Conservation (phyloP, 2,329 filamentous ascomycete species). For the Akanthomyces lecanii region DNA sequence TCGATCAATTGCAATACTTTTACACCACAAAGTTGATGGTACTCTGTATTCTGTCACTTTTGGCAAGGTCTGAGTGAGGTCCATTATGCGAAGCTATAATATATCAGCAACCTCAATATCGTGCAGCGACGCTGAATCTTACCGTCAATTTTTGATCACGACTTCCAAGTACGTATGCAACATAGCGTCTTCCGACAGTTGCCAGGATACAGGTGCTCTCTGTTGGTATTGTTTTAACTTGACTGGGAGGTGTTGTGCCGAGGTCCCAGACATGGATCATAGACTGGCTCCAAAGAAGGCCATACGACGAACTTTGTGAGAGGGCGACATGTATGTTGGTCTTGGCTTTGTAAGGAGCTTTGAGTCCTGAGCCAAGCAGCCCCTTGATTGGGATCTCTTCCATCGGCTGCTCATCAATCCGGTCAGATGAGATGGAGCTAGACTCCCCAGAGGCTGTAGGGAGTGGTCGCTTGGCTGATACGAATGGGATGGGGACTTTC, state of each 20-base stretch:
- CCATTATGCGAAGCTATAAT: conserved; percentile 35
- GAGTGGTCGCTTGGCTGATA: conserved; percentile 25
- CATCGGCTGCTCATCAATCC: conserved; percentile 31
- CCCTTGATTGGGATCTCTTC: conserved; percentile 35
- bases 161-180: conserved; percentile 38
- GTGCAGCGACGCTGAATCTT: conserved; percentile 17
- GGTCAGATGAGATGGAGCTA: conserved; percentile 34
- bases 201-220: conserved; percentile 38
- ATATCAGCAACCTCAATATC: not conserved
- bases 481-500: conserved; percentile 26
- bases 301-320: conserved; percentile 37
- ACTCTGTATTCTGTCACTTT: conserved; percentile 36
- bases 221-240: conserved; percentile 30
- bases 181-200: conserved; percentile 32
- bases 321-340: conserved; percentile 32
- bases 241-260: conserved; percentile 32
- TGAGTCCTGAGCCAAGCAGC: conserved; percentile 26
- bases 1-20: conserved; percentile 35
- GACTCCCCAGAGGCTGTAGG: conserved; percentile 29
- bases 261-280: conserved; percentile 38
- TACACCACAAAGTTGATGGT: conserved; percentile 35
- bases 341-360: conserved; percentile 21
- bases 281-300: conserved; percentile 36
- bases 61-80: conserved; percentile 29
- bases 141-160: conserved; percentile 39